These are phyloP conservation scores for Cochlearia excelsa DNA, from an alignment of 345 rosid species.

Conservation along the genomic window DNA sequence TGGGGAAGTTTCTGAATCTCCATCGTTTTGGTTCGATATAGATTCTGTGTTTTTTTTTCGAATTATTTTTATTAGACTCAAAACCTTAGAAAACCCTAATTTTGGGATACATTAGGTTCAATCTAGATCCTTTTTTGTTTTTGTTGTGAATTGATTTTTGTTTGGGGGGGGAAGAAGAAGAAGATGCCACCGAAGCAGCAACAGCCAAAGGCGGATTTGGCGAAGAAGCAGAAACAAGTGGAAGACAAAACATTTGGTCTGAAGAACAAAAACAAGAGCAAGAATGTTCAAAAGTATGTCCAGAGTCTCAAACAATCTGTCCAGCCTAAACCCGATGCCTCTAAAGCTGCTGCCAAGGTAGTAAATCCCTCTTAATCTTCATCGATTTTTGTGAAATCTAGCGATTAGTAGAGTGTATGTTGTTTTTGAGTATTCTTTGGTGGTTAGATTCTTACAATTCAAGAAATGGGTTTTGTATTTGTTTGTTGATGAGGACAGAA, in stretches of 20 bases:
- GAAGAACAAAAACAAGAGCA: slow-evolving; percentile 93
- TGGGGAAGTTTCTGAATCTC: slow-evolving; percentile 16
- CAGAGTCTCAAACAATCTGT: slow-evolving; percentile 77
- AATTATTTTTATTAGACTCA: not conserved
- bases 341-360: slow-evolving; percentile 79
- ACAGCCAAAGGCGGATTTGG: slow-evolving; percentile 66
- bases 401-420: too few relatives aligned
- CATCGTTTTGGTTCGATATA: slow-evolving; percentile 24
- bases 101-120: slow-evolving; percentile 20
- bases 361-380: not conserved
- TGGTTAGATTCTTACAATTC: too few relatives aligned
- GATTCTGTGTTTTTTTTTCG: slow-evolving; percentile 13
- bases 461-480: not conserved
- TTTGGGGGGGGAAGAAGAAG: not conserved
- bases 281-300: slow-evolving; percentile 90
- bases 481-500: slow-evolving; percentile 47
- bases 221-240: slow-evolving; percentile 89
- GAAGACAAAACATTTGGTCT: slow-evolving; percentile 95
- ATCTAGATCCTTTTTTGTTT: not conserved
- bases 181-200: slow-evolving; percentile 91
- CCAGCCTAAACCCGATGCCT: slow-evolving; percentile 68
- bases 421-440: too few relatives aligned
- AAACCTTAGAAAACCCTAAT: slow-evolving; percentile 30
- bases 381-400: too few relatives aligned
- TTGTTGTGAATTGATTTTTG: too few relatives aligned